Percentiles rank a stretch among this genome's conserved stretches.
Conservation (phyloP, 1,284 basidiomycete species). For the Tranzscheliella williamsii region DNA sequence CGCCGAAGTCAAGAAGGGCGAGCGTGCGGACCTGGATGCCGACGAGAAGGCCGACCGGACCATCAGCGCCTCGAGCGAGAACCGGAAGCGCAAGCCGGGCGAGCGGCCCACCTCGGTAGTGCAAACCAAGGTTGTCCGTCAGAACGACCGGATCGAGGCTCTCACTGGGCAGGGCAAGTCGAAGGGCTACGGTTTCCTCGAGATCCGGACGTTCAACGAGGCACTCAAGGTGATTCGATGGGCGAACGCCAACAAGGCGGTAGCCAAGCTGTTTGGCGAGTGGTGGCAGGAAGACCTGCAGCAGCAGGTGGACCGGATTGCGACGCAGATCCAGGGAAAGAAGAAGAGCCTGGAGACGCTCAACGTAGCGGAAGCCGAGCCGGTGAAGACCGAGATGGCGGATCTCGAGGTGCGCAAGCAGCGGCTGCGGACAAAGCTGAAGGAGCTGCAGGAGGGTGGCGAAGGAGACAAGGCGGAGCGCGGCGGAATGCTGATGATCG, state of each 20-base stretch:
- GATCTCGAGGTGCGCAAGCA: slow-evolving; percentile 40
- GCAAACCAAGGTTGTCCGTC: slow-evolving; percentile 87
- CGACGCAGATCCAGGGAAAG: slow-evolving; percentile 34
- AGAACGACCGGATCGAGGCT: slow-evolving; percentile 81
- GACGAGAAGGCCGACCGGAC: slow-evolving; percentile 71
- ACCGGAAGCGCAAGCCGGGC: slow-evolving; percentile 59
- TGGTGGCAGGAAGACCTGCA: slow-evolving; percentile 55
- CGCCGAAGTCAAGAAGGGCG: slow-evolving; percentile 73
- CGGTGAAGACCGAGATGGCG: slow-evolving; percentile 8
- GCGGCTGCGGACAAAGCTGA: slow-evolving; percentile 35
- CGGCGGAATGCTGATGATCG: slow-evolving; percentile 54
- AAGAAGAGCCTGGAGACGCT: slow-evolving; percentile 15
- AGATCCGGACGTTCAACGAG: slow-evolving; percentile 83
- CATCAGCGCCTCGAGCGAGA: slow-evolving; percentile 24
- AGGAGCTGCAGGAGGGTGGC: slow-evolving; percentile 33
- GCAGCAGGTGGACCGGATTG: slow-evolving; percentile 21
- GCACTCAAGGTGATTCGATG: slow-evolving; percentile 88
- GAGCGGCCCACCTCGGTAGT: slow-evolving; percentile 69
- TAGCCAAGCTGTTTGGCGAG: slow-evolving; percentile 35
- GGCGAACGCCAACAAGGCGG: slow-evolving; percentile 79
- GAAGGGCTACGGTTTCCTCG: slow-evolving; percentile 94
- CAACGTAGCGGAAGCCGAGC: slow-evolving; percentile 17
- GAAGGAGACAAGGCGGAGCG: slow-evolving; percentile 41
- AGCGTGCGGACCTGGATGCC: slow-evolving; percentile 69
- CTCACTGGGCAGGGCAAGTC: slow-evolving; percentile 82